Evolutionary conservation across 2,329 filamentous ascomycete species (phyloP).

Genomic region (Thielaviopsis populi): DNA sequence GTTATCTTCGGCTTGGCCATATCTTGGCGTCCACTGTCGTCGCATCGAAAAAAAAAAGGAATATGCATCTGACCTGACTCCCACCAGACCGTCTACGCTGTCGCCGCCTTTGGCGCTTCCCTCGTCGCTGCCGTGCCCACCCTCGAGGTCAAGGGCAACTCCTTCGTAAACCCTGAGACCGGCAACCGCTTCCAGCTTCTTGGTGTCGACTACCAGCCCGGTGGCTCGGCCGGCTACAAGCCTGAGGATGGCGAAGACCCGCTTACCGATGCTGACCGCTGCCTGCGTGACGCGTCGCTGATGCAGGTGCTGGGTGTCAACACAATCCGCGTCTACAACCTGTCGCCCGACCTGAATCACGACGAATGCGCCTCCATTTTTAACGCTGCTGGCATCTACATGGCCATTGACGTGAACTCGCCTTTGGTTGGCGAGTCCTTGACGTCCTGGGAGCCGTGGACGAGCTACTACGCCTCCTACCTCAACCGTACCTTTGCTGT

Average conservation of each 20-base stretch:
- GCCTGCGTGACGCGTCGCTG: conserved; percentile 49
- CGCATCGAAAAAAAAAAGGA: background rate
- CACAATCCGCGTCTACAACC: conserved; percentile 55
- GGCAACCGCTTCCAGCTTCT: conserved; percentile 50
- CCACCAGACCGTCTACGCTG: conserved; percentile 18
- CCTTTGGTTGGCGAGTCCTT: conserved; percentile 44
- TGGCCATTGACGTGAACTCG: conserved; percentile 55
- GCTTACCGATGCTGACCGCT: conserved; percentile 41
- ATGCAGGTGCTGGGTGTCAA: conserved; percentile 52
- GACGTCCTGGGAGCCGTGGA: conserved; percentile 39
- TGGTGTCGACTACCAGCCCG: conserved; percentile 55
- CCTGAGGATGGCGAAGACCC: conserved; percentile 40
- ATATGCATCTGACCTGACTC: background rate
- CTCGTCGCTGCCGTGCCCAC: conserved; percentile 41
- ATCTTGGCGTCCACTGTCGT: background rate
- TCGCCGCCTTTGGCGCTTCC: conserved; percentile 39
- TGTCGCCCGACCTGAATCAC: conserved; percentile 50
- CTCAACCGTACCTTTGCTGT: conserved; percentile 52
- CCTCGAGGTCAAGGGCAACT: conserved; percentile 39
- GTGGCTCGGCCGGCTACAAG: conserved; percentile 47
- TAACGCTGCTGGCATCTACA: conserved; percentile 54
- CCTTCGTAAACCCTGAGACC: conserved; percentile 44
- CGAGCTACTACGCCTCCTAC: conserved; percentile 44
- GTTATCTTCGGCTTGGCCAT: background rate
- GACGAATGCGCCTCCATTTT: conserved; percentile 53